Evolutionary conservation across 306 rosid genomes (phyloP).

Genomic region (Glycine latifolia): DNA sequence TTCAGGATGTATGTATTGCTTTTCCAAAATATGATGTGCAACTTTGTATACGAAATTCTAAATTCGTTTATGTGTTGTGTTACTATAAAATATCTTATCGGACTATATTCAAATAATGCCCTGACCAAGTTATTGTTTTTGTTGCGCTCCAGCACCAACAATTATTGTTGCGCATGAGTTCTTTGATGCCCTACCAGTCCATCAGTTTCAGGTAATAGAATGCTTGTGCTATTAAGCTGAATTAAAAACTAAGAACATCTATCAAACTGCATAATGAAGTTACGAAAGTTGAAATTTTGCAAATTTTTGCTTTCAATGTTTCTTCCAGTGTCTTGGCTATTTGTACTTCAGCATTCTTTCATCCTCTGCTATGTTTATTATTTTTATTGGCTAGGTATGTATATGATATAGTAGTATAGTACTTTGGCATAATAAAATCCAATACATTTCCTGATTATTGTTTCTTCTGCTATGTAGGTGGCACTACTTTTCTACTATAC

Average conservation of each 20-base stretch:
- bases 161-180: conserved; percentile 92
- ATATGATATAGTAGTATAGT: neutral
- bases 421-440: conserved; percentile 12
- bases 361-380: too few relatives aligned
- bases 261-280: conserved; percentile 20
- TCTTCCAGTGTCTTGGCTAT: conserved; percentile 35
- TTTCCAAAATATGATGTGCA: conserved; percentile 27
- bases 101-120: neutral
- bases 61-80: conserved; percentile 17
- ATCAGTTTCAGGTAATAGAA: conserved; percentile 94
- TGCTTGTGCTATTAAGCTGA: conserved; percentile 28
- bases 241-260: conserved; percentile 32
- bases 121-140: too few relatives aligned
- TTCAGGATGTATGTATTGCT: conserved; percentile 76
- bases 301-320: conserved; percentile 23
- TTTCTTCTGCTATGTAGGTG: conserved; percentile 36
- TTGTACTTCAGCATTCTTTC: conserved; percentile 5
- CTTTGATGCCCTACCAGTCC: conserved; percentile 93
- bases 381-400: too few relatives aligned
- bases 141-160: conserved; percentile 72
- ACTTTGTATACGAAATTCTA: conserved; percentile 14
- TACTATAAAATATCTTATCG: neutral
- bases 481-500: conserved; percentile 45
- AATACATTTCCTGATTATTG: conserved; percentile 5
- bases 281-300: conserved; percentile 18